Evolutionary conservation across 257 asterid species (phyloP).

Genomic region (Solanum tarijense): DNA sequence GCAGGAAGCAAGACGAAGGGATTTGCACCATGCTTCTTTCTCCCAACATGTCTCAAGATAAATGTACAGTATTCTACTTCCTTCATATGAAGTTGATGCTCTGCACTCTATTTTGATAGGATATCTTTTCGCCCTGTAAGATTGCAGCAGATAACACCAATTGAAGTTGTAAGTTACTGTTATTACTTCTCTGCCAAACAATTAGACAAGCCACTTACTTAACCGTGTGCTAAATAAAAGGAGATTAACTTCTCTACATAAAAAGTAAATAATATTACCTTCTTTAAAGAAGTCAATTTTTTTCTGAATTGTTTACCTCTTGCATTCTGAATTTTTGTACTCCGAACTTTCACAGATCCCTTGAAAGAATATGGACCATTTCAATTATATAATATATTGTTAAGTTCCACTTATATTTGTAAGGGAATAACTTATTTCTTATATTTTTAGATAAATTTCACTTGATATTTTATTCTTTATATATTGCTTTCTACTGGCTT

Average conservation of each 20-base stretch:
- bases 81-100: constrained; percentile 50
- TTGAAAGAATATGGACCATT: not conserved
- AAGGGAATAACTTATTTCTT: not conserved
- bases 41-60: constrained; percentile 92
- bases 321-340: not conserved
- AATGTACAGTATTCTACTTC: constrained; percentile 51
- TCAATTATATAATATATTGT: not conserved
- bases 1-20: constrained; percentile 81
- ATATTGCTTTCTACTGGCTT: not conserved
- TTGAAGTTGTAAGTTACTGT: constrained; percentile 40
- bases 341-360: not conserved
- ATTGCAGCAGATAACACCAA: constrained; percentile 35
- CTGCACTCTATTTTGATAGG: constrained; percentile 85
- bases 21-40: constrained; percentile 97
- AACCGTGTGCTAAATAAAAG: not conserved
- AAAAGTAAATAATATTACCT: not conserved
- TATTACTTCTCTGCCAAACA: constrained; percentile 31
- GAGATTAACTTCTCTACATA: not conserved
- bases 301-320: not conserved
- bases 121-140: constrained; percentile 80
- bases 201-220: not conserved
- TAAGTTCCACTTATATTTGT: not conserved
- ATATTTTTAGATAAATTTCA: not conserved
- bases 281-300: not conserved
- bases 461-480: not conserved